These are phyloP conservation scores for Umbilicaria muhlenbergii DNA, from an alignment of 495 filamentous ascomycete genomes.

Conservation along the genomic window DNA sequence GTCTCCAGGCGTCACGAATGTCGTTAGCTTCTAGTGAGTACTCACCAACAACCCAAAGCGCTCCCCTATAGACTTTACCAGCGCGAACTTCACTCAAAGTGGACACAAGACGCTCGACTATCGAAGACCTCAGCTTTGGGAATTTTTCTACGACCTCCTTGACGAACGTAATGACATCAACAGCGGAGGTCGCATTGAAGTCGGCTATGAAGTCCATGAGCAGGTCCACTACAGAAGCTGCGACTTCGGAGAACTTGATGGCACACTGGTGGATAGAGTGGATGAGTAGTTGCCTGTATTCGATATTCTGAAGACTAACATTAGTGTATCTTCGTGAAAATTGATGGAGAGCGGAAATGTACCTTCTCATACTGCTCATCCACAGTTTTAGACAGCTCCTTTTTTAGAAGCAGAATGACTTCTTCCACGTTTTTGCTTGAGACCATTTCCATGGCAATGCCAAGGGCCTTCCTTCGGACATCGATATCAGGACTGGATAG, in stretches of 20 bases:
- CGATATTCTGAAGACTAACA: conserved; percentile 49
- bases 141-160: conserved; percentile 99
- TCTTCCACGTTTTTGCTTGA: conserved; percentile 98
- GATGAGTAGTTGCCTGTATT: conserved; percentile 90
- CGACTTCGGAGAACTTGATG: conserved; percentile 97
- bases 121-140: conserved; percentile 70
- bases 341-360: conserved; percentile 3
- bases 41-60: conserved; percentile 95
- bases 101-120: conserved; percentile 75
- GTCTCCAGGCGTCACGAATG: conserved; percentile 94
- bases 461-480: conserved; percentile 81
- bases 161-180: conserved; percentile 96
- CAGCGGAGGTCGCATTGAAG: conserved; percentile 90
- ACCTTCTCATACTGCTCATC: conserved; percentile 97
- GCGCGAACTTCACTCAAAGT: conserved; percentile 89
- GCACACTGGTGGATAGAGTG: conserved; percentile 96
- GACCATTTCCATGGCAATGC: conserved; percentile 91
- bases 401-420: conserved; percentile 89
- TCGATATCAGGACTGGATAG: conserved; percentile 93
- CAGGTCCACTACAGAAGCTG: conserved; percentile 86
- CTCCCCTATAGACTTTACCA: conserved; percentile 93
- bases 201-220: conserved; percentile 99
- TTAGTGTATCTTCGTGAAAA: conserved; percentile 7
- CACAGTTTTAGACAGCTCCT: conserved; percentile 92
- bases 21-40: conserved; percentile 88